Conservation (phyloP, 208 protist species). For the Spongospora subterranea region DNA sequence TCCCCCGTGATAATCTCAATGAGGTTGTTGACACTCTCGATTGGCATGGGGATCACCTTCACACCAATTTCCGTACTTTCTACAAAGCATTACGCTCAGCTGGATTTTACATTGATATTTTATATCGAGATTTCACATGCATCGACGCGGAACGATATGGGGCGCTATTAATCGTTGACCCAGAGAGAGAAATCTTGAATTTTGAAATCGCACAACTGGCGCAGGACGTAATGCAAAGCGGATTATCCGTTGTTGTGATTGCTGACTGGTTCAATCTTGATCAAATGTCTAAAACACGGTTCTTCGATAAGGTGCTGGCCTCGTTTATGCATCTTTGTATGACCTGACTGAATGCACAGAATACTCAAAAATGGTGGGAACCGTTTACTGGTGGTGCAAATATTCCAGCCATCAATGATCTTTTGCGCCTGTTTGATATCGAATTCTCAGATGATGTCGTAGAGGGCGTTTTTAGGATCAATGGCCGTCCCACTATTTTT, state of each 20-base stretch:
- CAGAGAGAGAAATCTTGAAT: conserved; percentile 82
- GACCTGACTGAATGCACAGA: conserved; percentile 70
- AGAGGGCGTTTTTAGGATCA: conserved; percentile 62
- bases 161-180: conserved; percentile 84
- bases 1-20: conserved; percentile 89
- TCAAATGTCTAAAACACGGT: conserved; percentile 80
- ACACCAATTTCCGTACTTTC: conserved; percentile 88
- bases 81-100: conserved; percentile 65
- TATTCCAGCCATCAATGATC: conserved; percentile 85
- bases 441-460: conserved; percentile 73
- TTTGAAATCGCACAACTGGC: conserved; percentile 73
- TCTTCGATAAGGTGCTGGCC: conserved; percentile 76
- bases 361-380: conserved; percentile 78
- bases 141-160: conserved; percentile 83
- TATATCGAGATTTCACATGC: conserved; percentile 72
- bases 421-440: conserved; percentile 79
- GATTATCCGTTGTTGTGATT: conserved; percentile 84
- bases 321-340: not conserved
- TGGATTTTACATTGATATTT: conserved; percentile 81
- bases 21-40: conserved; percentile 86
- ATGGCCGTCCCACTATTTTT: not conserved
- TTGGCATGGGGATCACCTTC: conserved; percentile 89
- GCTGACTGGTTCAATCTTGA: conserved; percentile 87
- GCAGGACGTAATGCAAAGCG: conserved; percentile 78
- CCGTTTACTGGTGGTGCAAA: conserved; percentile 81